Percentiles rank a stretch among this genome's conserved stretches.
phyloP scores from a whole-genome alignment of 352 stramenopile species.

The Pythium pyrilobum region DNA sequence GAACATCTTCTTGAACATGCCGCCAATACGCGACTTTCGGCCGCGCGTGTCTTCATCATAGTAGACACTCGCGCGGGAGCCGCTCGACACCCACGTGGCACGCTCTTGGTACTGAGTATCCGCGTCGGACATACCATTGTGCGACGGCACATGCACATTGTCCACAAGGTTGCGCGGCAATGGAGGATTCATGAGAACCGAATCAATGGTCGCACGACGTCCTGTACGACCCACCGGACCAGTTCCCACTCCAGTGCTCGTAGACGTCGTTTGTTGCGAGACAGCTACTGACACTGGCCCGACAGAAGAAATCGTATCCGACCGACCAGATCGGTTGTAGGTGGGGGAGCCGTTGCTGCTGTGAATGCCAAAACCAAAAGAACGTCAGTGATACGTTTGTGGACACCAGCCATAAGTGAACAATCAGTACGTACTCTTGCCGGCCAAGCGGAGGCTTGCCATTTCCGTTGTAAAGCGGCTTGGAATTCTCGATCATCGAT shows the following conservation, averaged over 20 bases:
- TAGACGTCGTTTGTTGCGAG: conserved; percentile 16
- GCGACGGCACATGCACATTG: conserved; percentile 8
- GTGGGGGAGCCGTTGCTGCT: conserved; percentile 5
- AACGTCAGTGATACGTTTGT: background rate
- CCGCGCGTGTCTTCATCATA: conserved; percentile 51
- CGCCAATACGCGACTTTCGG: conserved; percentile 74
- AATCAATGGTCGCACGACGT: conserved; percentile 24
- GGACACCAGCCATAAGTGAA: background rate
- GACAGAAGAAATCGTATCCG: conserved; percentile 56
- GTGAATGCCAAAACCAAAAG: background rate
- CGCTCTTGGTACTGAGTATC: conserved; percentile 22
- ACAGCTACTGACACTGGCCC: conserved; percentile 61
- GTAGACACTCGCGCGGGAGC: conserved; percentile 42
- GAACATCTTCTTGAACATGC: conserved; percentile 90
- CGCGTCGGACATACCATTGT: conserved; percentile 9
- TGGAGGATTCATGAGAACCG: conserved; percentile 23
- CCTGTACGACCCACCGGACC: conserved; percentile 13
- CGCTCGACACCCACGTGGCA: conserved; percentile 23
- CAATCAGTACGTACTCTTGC: conserved; percentile 15
- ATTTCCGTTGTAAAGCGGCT: conserved; percentile 22
- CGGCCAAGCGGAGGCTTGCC: conserved; percentile 10
- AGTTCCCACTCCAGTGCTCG: conserved; percentile 6
- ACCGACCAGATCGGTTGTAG: conserved; percentile 46
- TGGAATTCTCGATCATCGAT: conserved; percentile 40
- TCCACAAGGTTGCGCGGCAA: conserved; percentile 23